Percentiles rank a stretch among this genome's conserved stretches.
phyloP scores from a whole-genome alignment of 208 protist species.

The Trypanosoma conorhini region DNA sequence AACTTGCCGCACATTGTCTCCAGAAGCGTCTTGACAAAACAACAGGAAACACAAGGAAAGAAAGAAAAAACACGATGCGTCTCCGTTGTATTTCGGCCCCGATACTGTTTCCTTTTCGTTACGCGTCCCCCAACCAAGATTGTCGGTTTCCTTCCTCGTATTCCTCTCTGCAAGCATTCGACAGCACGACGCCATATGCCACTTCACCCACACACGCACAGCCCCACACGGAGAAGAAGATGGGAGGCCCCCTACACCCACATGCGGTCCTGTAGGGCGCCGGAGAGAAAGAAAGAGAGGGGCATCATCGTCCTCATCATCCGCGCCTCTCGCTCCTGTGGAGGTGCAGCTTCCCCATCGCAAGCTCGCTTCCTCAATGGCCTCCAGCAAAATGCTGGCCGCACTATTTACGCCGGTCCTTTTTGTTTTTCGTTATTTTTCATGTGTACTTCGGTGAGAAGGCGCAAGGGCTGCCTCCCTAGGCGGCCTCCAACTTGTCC shows the following conservation, averaged over 20 bases:
- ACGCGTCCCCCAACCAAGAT: background rate
- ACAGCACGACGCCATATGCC: background rate
- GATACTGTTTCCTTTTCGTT: background rate
- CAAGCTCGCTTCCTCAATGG: background rate
- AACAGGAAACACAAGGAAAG: slow-evolving; percentile 8
- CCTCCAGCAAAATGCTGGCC: background rate
- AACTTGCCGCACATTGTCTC: background rate
- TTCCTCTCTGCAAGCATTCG: background rate
- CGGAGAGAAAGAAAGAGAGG: no score
- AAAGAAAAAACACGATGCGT: background rate
- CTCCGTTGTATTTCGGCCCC: background rate
- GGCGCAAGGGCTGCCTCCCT: background rate
- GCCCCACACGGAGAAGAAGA: no score
- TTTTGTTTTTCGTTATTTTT: slow-evolving; percentile 3
- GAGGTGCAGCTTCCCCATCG: background rate
- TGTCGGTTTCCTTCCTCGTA: background rate
- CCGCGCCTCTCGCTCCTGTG: no score
- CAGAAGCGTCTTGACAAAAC: background rate
- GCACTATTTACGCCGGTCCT: background rate
- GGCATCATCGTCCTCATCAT: no score
- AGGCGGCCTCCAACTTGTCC: slow-evolving; percentile 48
- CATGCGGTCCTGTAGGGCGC: no score
- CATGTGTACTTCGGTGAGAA: background rate
- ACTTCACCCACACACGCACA: no score
- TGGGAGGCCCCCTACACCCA: no score